phyloP scores from a whole-genome alignment of 768 basidiomycete genomes.

The Boletus tomentosulus region DNA sequence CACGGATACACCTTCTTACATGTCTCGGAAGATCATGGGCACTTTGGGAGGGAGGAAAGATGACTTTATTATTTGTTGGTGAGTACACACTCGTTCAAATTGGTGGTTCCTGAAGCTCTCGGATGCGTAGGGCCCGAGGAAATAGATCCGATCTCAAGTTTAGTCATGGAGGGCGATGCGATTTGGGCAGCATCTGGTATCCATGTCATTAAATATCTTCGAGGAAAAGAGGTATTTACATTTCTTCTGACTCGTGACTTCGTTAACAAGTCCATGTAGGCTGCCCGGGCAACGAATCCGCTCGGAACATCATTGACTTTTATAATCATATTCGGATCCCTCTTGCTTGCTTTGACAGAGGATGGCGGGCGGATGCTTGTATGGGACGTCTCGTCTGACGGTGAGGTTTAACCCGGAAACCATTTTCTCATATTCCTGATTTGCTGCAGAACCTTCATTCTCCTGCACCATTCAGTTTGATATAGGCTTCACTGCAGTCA shows the following conservation, averaged over 20 bases:
- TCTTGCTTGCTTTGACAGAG: constrained; percentile 75
- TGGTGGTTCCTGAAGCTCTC: constrained; percentile 1
- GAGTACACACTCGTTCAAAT: constrained; percentile 29
- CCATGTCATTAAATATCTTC: constrained; percentile 68
- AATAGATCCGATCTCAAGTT: constrained; percentile 62
- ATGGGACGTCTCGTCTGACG: constrained; percentile 66
- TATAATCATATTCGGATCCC: constrained; percentile 76
- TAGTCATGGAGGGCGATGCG: constrained; percentile 81
- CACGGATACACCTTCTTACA: constrained; percentile 78
- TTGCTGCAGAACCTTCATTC: constrained; percentile 15
- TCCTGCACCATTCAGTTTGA: constrained; percentile 74
- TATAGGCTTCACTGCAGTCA: constrained; percentile 77
- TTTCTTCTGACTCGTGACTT: background rate
- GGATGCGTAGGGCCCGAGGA: constrained; percentile 71
- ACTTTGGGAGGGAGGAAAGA: constrained; percentile 93
- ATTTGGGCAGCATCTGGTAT: constrained; percentile 78
- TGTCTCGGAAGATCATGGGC: constrained; percentile 91
- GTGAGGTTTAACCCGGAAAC: constrained; percentile 35
- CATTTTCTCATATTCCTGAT: constrained; percentile 7
- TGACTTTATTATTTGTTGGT: constrained; percentile 93
- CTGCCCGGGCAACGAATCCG: constrained; percentile 59
- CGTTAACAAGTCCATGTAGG: constrained; percentile 29
- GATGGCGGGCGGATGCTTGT: constrained; percentile 71
- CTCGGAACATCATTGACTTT: constrained; percentile 55
- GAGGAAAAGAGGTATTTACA: constrained; percentile 77